Base-by-base conservation (phyloP, 2,329 filamentous ascomycete genomes). In the Westerdykella ornata region DNA sequence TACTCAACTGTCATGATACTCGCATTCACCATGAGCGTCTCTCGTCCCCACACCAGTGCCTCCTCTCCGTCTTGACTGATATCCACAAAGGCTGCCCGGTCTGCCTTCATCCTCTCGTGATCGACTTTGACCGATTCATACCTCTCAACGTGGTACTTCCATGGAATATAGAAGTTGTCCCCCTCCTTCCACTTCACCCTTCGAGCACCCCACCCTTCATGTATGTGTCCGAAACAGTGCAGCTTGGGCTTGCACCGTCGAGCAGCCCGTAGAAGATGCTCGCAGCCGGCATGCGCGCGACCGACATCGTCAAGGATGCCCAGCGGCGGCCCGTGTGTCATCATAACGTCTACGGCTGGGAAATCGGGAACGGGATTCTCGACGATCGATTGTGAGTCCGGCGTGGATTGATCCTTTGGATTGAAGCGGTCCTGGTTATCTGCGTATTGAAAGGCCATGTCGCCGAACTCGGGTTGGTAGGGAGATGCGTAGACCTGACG, bases 161-260 rank as follows among this genome's bases (percentile, higher is more conserved):
- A 41, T 28, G 46, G 41, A 14, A 47, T 40, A 42, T 54, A 53
- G 33, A 55, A 38, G 13, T 51, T 45, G 1, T 48, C 45, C 3
- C 45, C 45, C 1, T 59, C 48, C 38, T 57, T 46, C 72, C 70
- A 73, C 8, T 14, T 42, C 8, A 72, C 59, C 22, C 52, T 59
- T 47, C 60, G 53, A 8, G 59, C 62, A 13, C 63, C 63, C 60
- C 60, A 66, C 0, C 66, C 75, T 52, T 77, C 75, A 52, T 81
- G 77, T 14, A 81, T 80, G 61, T 82, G 78, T 0, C 79, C 78
- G 53, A 81, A 83, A 47, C 76, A 76, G 54, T 81, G 75, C n/a
- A 82, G 38, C 3, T 62, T 57, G 0, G 80, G 80, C 38, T 65
- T 67, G 8, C 70, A 72, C 5, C 76, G 66, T 39, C 66, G 60